phyloP scores from a whole-genome alignment of 768 basidiomycete genomes.

The Collybiopsis confluens region DNA sequence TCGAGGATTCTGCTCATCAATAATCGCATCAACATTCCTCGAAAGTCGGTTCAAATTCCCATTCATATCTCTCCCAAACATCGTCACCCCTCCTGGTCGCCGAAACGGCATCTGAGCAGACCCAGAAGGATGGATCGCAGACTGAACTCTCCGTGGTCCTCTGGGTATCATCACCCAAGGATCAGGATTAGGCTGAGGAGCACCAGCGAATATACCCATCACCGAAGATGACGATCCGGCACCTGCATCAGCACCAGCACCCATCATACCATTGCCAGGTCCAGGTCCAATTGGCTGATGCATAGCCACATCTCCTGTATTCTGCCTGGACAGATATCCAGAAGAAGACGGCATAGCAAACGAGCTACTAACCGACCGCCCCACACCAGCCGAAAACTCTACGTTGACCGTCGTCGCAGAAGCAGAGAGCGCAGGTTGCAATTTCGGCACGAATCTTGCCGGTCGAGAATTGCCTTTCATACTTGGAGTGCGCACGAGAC shows the following conservation, averaged over 20 bases:
- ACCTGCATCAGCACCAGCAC: neutral
- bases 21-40: slow-evolving; percentile 72
- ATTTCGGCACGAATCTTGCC: slow-evolving; percentile 65
- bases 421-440: slow-evolving; percentile 79
- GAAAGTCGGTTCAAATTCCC: slow-evolving; percentile 38
- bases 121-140: slow-evolving; percentile 12
- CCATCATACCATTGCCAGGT: too few species aligned
- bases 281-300: too few species aligned
- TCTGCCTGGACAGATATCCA: neutral
- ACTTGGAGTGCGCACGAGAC: slow-evolving; percentile 19
- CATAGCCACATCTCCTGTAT: too few species aligned
- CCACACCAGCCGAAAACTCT: slow-evolving; percentile 75
- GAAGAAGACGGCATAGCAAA: slow-evolving; percentile 13
- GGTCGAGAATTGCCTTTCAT: slow-evolving; percentile 21
- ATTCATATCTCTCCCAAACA: too few species aligned
- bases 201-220: slow-evolving; percentile 93
- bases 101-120: slow-evolving; percentile 16
- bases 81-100: slow-evolving; percentile 17
- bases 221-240: slow-evolving; percentile 27
- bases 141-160: slow-evolving; percentile 23
- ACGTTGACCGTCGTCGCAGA: slow-evolving; percentile 93
- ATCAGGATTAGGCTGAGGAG: slow-evolving; percentile 52
- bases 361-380: slow-evolving; percentile 49
- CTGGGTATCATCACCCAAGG: slow-evolving; percentile 71
- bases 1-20: slow-evolving; percentile 44